Evolutionary conservation across 2,329 filamentous ascomycete genomes (phyloP), one percentile per base, ranked within the genome.

Genomic region (Diaporthe sp.): DNA sequence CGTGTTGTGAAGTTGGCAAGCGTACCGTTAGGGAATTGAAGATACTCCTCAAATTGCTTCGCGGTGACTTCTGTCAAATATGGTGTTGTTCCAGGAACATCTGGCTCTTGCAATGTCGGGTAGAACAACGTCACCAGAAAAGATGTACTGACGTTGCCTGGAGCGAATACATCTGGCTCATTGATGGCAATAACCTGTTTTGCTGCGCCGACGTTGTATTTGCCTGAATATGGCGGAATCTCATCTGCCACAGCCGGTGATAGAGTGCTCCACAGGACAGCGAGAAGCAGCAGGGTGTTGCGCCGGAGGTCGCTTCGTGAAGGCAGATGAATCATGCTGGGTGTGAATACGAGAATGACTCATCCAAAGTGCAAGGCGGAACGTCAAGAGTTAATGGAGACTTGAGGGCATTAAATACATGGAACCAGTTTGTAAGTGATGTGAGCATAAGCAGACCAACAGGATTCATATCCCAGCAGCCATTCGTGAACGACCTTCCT

Each of bases 71-170:
- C 27, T 22, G 51, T 58, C 50, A 71, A 25, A 15, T 71, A 71
- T 0, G 68, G 68, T 35, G 68, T 71, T 37, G 30, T 66, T 4
- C 42, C 61, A 3, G 61, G 61, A n/a, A 66, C 22, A 9, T 50
- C 42, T 17, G 42, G 30, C 15, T 66, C 42, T 59, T 71, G 17
- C 37, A 50, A 17, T 30, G 53, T 71, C 13, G 68, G 68, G n/a
- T 71, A 71, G 37, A 71, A 71, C 4, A 71, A 15, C 4, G 68
- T 71, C 19, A 35, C 68, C 35, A 71, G 39, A 50, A 71, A 59
- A 50, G 68, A 71, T 1, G 50, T 58, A 22, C 32, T 59, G 37
- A 71, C n/a, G 15, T 71, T 71, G 3, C 53, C 68, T 6, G 68
- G 68, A 25, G 68, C 68, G 17, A 71, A 59, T 3, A 44, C 37